Evolutionary conservation across 768 basidiomycete species (phyloP).

Genomic region (Galerina sulciceps): DNA sequence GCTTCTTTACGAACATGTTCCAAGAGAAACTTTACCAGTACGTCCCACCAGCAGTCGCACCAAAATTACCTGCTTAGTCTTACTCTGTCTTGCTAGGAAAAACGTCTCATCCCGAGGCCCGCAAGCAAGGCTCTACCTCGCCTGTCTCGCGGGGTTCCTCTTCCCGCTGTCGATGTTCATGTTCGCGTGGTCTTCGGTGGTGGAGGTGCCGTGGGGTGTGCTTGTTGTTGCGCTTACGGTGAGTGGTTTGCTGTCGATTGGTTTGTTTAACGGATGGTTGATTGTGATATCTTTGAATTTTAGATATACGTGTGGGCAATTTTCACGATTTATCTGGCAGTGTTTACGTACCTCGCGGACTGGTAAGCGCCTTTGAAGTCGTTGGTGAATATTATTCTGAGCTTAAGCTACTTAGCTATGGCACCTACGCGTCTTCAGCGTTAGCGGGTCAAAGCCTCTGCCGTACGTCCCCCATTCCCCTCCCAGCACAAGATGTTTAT

Average conservation of each 20-base stretch:
- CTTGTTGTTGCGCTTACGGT: constrained; percentile 53
- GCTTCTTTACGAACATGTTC: constrained; percentile 45
- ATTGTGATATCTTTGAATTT: too few species aligned
- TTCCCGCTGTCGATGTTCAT: constrained; percentile 66
- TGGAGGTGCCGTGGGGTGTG: constrained; percentile 59
- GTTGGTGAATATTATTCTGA: neutral
- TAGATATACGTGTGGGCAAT: constrained; percentile 52
- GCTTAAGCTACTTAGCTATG: constrained; percentile 34
- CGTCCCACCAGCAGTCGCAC: constrained; percentile 12
- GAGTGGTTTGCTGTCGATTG: constrained; percentile 2
- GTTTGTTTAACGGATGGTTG: neutral
- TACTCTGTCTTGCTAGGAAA: constrained; percentile 19
- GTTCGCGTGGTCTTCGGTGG: constrained; percentile 66
- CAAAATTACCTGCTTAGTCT: neutral
- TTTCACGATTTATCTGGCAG: constrained; percentile 57
- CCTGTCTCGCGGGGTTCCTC: constrained; percentile 49
- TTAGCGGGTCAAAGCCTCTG: constrained; percentile 64
- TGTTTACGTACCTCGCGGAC: constrained; percentile 63
- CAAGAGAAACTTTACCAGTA: constrained; percentile 52
- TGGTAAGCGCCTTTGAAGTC: constrained; percentile 39
- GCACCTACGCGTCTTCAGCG: constrained; percentile 63
- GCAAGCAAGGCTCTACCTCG: constrained; percentile 59
- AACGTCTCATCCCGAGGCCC: constrained; percentile 29
- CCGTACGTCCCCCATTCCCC: constrained; percentile 37
- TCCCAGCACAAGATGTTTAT: neutral